Conservation (phyloP, 768 basidiomycete species). For the Pleurotus pulmonarius region DNA sequence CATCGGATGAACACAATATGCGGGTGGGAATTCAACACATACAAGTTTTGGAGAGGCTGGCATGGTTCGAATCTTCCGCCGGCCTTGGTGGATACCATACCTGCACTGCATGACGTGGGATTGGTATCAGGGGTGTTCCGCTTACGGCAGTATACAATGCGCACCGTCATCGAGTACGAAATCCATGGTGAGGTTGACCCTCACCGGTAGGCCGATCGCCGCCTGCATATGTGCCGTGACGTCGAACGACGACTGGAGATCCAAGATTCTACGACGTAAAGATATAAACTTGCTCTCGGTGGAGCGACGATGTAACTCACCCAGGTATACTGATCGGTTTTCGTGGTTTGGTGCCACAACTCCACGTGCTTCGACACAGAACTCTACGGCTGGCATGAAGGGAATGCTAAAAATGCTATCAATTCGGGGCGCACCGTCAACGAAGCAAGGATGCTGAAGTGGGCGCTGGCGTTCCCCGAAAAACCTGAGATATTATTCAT, state of each 20-base stretch:
- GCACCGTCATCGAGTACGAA: not conserved
- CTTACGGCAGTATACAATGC: not conserved
- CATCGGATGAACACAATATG: no score
- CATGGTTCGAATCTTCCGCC: not conserved
- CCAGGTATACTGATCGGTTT: slow-evolving; percentile 1
- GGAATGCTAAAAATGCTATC: not conserved
- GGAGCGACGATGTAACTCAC: not conserved
- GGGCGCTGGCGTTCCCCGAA: not conserved
- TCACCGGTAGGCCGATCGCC: not conserved
- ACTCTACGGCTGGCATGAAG: not conserved
- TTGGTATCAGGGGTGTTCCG: not conserved
- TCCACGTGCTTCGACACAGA: not conserved
- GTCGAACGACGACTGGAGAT: not conserved
- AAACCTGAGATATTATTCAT: no score
- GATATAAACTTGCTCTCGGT: not conserved
- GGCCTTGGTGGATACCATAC: slow-evolving; percentile 2
- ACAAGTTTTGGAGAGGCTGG: not conserved
- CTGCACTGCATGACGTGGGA: not conserved
- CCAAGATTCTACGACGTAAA: not conserved
- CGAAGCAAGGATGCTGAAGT: not conserved
- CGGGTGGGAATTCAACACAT: not conserved
- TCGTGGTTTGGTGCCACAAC: not conserved
- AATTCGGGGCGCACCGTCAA: not conserved
- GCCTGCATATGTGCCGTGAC: not conserved
- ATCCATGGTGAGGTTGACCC: not conserved